These are phyloP conservation scores for Phytophthora fragariaefolia DNA, from an alignment of 352 stramenopile genomes.

Conservation along the genomic window DNA sequence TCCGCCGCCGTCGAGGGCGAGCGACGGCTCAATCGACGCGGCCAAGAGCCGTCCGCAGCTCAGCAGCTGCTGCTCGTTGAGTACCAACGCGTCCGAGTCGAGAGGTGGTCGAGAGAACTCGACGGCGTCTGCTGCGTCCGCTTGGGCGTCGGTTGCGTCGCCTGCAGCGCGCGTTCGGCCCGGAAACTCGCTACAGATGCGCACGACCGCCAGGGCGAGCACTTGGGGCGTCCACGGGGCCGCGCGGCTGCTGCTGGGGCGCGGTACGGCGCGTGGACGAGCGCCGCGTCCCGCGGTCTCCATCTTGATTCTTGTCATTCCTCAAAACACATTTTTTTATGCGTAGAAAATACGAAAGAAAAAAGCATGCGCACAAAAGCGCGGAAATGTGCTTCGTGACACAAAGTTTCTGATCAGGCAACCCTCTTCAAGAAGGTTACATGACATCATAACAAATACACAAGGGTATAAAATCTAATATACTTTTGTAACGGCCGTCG, in stretches of 20 bases:
- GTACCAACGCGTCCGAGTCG: conserved; percentile 17
- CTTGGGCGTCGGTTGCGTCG: conserved; percentile 6
- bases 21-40: not conserved
- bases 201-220: conserved; percentile 25
- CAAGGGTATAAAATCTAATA: too few relatives aligned
- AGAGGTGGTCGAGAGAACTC: conserved; percentile 27
- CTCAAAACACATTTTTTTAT: too few relatives aligned
- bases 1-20: conserved; percentile 1
- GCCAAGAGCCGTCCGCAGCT: conserved; percentile 13
- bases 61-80: conserved; percentile 29
- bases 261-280: conserved; percentile 5
- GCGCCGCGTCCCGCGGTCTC: too few relatives aligned
- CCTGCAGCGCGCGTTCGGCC: not conserved
- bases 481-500: too few relatives aligned
- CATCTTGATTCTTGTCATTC: too few relatives aligned
- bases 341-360: too few relatives aligned
- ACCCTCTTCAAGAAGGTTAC: too few relatives aligned
- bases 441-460: too few relatives aligned
- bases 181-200: conserved; percentile 10
- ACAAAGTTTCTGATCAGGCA: too few relatives aligned
- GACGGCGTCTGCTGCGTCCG: conserved; percentile 1
- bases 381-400: too few relatives aligned
- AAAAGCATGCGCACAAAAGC: too few relatives aligned
- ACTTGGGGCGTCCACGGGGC: conserved; percentile 2
- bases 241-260: conserved; percentile 4